Percentiles rank a stretch among this genome's conserved stretches.
These are phyloP conservation scores for Bipolaris zeicola DNA, from an alignment of 2,329 filamentous ascomycete species.

Conservation along the genomic window DNA sequence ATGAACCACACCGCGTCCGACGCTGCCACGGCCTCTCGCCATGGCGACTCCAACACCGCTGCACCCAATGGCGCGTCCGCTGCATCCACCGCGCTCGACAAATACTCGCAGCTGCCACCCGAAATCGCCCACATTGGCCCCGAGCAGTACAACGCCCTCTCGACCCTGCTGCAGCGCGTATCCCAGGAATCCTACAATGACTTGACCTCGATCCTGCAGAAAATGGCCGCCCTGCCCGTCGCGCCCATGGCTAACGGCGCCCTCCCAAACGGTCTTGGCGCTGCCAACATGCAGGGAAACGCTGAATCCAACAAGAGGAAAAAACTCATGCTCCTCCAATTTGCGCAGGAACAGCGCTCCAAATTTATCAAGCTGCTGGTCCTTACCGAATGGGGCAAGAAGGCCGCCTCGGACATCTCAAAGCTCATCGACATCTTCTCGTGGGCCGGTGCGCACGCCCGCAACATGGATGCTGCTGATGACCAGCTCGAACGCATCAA, in stretches of 20 bases:
- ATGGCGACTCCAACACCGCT: constrained; percentile 30
- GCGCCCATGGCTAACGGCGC: constrained; percentile 57
- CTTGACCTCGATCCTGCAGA: constrained; percentile 70
- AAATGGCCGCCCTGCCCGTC: constrained; percentile 71
- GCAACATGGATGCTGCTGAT: constrained; percentile 53
- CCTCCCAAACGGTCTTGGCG: constrained; percentile 47
- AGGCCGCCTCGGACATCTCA: constrained; percentile 69
- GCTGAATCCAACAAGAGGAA: constrained; percentile 57
- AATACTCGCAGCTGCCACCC: constrained; percentile 51
- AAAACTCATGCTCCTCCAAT: constrained; percentile 75
- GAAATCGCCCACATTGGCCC: constrained; percentile 71
- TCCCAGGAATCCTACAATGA: constrained; percentile 84
- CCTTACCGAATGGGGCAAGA: constrained; percentile 84
- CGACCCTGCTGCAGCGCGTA: constrained; percentile 74
- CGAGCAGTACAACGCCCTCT: constrained; percentile 73
- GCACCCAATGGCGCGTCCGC: constrained; percentile 26
- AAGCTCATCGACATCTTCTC: constrained; percentile 85
- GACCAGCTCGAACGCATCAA: constrained; percentile 71
- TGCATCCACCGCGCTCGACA: constrained; percentile 15
- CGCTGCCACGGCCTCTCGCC: constrained; percentile 38
- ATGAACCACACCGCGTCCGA: constrained; percentile 54
- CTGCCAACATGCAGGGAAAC: constrained; percentile 38
- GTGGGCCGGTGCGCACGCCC: constrained; percentile 61
- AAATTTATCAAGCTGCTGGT: constrained; percentile 94
- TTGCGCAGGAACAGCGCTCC: constrained; percentile 77